phyloP scores from a whole-genome alignment of 768 basidiomycete genomes.

The Leccinellum albellum region DNA sequence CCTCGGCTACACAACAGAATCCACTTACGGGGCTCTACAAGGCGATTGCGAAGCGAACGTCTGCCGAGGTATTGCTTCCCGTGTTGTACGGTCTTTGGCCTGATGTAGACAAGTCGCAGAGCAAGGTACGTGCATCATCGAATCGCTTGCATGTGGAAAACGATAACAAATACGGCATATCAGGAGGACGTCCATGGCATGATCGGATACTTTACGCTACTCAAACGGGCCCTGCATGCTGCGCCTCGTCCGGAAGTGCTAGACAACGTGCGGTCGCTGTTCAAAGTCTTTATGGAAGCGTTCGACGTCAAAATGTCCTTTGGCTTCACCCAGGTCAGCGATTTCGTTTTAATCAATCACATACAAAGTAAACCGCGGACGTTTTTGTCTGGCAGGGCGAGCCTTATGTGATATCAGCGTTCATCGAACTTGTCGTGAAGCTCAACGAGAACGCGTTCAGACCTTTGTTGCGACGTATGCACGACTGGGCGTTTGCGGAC shows the following conservation, averaged over 20 bases:
- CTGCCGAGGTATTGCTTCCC: conserved; percentile 63
- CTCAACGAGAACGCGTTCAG: conserved; percentile 89
- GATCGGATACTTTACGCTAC: conserved; percentile 58
- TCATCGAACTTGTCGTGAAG: conserved; percentile 87
- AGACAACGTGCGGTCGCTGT: conserved; percentile 61
- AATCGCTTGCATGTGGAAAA: background rate
- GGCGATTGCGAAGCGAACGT: conserved; percentile 64
- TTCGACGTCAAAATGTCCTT: conserved; percentile 51
- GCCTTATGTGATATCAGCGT: conserved; percentile 57
- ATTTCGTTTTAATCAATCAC: background rate
- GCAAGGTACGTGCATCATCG: conserved; percentile 32
- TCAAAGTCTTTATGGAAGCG: conserved; percentile 76
- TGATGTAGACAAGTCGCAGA: conserved; percentile 30
- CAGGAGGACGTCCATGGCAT: conserved; percentile 27
- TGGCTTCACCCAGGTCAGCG: conserved; percentile 29
- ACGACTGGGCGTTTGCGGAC: conserved; percentile 89
- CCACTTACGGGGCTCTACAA: conserved; percentile 48
- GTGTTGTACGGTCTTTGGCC: conserved; percentile 61
- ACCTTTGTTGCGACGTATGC: conserved; percentile 85
- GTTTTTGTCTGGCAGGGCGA: conserved; percentile 42
- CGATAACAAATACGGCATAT: background rate
- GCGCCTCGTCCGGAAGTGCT: conserved; percentile 62
- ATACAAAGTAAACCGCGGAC: background rate
- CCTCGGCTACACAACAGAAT: conserved; percentile 15
- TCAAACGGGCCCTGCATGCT: conserved; percentile 61